phyloP scores from a whole-genome alignment of 1,284 basidiomycete species.

The Quambalaria eucalypti region DNA sequence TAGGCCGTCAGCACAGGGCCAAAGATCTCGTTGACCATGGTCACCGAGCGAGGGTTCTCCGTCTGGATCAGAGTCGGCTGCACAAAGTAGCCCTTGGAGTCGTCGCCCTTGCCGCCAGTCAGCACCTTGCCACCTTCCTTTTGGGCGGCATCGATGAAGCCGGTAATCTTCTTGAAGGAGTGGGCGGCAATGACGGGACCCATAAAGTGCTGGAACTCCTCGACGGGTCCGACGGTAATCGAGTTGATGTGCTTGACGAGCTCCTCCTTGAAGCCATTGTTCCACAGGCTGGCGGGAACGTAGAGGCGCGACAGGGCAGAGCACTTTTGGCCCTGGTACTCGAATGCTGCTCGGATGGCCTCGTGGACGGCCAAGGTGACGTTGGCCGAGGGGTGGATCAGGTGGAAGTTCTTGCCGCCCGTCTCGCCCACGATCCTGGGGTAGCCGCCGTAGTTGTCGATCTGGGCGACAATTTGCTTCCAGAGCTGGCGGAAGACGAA shows the following conservation, averaged over 20 bases:
- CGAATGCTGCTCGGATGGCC: slow-evolving; percentile 79
- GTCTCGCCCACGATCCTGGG: slow-evolving; percentile 87
- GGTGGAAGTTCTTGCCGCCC: slow-evolving; percentile 96
- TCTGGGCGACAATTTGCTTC: slow-evolving; percentile 84
- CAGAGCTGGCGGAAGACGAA: slow-evolving; percentile 79
- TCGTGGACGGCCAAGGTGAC: slow-evolving; percentile 79
- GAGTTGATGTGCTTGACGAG: slow-evolving; percentile 66
- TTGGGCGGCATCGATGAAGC: slow-evolving; percentile 81
- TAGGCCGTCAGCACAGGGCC: slow-evolving; percentile 85
- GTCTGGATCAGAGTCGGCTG: slow-evolving; percentile 91
- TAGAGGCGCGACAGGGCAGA: slow-evolving; percentile 86
- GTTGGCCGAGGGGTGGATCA: slow-evolving; percentile 80
- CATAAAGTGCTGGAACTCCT: slow-evolving; percentile 78
- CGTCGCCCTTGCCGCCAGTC: slow-evolving; percentile 71
- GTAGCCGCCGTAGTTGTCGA: slow-evolving; percentile 63
- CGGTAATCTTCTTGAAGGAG: slow-evolving; percentile 78
- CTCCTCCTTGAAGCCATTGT: slow-evolving; percentile 72
- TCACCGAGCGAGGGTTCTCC: slow-evolving; percentile 79
- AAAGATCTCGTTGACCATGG: slow-evolving; percentile 92
- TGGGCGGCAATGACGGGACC: slow-evolving; percentile 85
- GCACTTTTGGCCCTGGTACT: slow-evolving; percentile 98
- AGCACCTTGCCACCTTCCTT: slow-evolving; percentile 78
- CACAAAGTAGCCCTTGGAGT: slow-evolving; percentile 85
- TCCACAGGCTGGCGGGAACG: slow-evolving; percentile 77
- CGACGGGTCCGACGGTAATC: slow-evolving; percentile 73